A percentile compares a stretch with the other conserved stretches of the same genome.
These are phyloP conservation scores for Meira nashicola DNA, from an alignment of 1,284 basidiomycete genomes.

Conservation along the genomic window DNA sequence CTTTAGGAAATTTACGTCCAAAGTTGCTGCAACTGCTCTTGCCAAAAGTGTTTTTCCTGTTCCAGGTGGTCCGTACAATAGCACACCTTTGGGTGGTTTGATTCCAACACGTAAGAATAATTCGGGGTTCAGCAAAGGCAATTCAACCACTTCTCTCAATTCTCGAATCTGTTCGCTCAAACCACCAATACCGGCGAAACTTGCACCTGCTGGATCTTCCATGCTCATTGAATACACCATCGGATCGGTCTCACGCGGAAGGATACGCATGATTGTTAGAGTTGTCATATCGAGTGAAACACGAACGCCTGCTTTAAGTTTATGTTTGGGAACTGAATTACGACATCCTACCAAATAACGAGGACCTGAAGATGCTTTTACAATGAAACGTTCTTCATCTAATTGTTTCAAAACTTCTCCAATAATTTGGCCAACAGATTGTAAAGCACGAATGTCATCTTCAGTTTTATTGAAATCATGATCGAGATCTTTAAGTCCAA, in stretches of 20 bases:
- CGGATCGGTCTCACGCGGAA: constrained; percentile 96
- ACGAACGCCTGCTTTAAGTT: constrained; percentile 88
- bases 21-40: constrained; percentile 88
- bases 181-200: constrained; percentile 96
- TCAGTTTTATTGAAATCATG: constrained; percentile 91
- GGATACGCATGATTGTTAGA: constrained; percentile 88
- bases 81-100: constrained; percentile 87
- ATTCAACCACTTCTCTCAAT: constrained; percentile 91
- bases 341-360: constrained; percentile 99
- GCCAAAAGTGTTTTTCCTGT: constrained; percentile 95
- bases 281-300: constrained; percentile 99
- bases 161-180: constrained; percentile 94
- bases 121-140: constrained; percentile 91
- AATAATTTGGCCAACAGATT: constrained; percentile 98
- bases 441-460: constrained; percentile 97
- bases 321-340: constrained; percentile 80
- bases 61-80: constrained; percentile 87
- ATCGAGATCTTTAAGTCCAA: constrained; percentile 67
- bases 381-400: constrained; percentile 96
- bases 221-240: constrained; percentile 99
- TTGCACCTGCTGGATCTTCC: constrained; percentile 90
- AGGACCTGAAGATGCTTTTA: constrained; percentile 96
- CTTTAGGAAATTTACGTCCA: constrained; percentile 95
- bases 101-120: constrained; percentile 93
- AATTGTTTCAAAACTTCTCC: constrained; percentile 98